These are phyloP conservation scores for Naumovozyma castellii DNA, from an alignment of 805 yeast species.

Conservation along the genomic window DNA sequence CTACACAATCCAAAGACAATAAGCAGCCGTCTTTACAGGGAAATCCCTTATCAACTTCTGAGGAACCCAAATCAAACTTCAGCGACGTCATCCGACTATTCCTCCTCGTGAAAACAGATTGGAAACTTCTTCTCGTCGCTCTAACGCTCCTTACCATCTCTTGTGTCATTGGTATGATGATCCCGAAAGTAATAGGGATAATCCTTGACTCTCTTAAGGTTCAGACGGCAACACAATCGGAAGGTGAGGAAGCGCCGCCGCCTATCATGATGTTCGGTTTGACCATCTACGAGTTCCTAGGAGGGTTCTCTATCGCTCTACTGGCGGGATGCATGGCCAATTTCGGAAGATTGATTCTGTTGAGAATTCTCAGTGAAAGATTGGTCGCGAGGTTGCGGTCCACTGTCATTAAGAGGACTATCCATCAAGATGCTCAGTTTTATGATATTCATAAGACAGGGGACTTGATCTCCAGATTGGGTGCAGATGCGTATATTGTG, in stretches of 20 bases:
- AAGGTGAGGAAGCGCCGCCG: not conserved
- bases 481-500: slow-evolving; percentile 84
- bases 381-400: slow-evolving; percentile 78
- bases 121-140: slow-evolving; percentile 36
- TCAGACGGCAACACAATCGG: not conserved
- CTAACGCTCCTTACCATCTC: slow-evolving; percentile 37
- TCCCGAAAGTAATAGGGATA: slow-evolving; percentile 49
- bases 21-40: too few species aligned
- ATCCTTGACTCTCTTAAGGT: slow-evolving; percentile 39
- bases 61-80: not conserved
- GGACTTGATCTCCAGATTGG: slow-evolving; percentile 80
- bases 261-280: not conserved
- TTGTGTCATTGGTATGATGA: slow-evolving; percentile 41
- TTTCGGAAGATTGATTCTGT: slow-evolving; percentile 52
- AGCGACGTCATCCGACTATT: slow-evolving; percentile 28
- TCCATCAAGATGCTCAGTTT: slow-evolving; percentile 84
- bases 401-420: slow-evolving; percentile 62
- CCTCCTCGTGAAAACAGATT: slow-evolving; percentile 37
- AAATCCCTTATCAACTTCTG: too few species aligned
- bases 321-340: slow-evolving; percentile 60
- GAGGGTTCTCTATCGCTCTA: slow-evolving; percentile 48
- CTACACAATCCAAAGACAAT: too few species aligned
- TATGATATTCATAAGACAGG: slow-evolving; percentile 93
- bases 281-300: slow-evolving; percentile 43
- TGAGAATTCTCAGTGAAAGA: slow-evolving; percentile 65